Percentiles rank a stretch among this genome's conserved stretches.
Conservation (phyloP, 805 yeast species). For the Diddensiella caesifluorescens region DNA sequence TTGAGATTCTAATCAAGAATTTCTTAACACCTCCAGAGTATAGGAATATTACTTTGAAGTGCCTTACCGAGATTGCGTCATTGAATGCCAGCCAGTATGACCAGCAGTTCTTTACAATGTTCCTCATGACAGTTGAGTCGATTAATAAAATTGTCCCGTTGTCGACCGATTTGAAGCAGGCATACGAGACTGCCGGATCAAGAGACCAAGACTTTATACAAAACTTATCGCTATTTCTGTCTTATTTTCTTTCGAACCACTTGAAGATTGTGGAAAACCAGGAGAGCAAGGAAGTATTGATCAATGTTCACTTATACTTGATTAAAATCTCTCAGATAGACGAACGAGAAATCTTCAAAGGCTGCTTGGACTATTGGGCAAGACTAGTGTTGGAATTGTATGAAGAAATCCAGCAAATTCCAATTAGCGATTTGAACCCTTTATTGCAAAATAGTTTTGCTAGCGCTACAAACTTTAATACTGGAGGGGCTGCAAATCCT, state of each 20-base stretch:
- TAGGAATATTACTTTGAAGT: constrained; percentile 79
- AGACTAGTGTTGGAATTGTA: constrained; percentile 76
- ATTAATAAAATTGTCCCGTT: constrained; percentile 66
- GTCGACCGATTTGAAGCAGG: constrained; percentile 60
- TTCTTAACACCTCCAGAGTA: constrained; percentile 75
- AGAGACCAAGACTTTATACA: constrained; percentile 90
- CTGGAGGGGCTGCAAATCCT: constrained; percentile 83
- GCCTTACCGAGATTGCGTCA: constrained; percentile 85
- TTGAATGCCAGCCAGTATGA: constrained; percentile 50
- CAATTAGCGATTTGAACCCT: constrained; percentile 65
- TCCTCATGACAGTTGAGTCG: constrained; percentile 67
- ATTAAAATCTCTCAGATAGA: constrained; percentile 83
- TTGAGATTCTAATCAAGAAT: constrained; percentile 65
- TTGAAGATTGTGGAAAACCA: constrained; percentile 48
- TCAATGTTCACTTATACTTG: constrained; percentile 73
- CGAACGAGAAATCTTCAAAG: constrained; percentile 93
- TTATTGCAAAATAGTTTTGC: constrained; percentile 55
- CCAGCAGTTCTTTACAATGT: constrained; percentile 59
- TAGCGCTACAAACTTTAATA: constrained; percentile 29
- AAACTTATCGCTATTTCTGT: constrained; percentile 88
- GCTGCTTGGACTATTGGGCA: constrained; percentile 93
- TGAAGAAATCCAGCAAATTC: constrained; percentile 78
- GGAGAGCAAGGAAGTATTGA: constrained; percentile 52
- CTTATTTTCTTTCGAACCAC: constrained; percentile 78
- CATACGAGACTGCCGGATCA: constrained; percentile 70